Evolutionary conservation across 2,329 filamentous ascomycete genomes (phyloP), one percentile per base, ranked within the genome.

Genomic region (Fusarium humuli): DNA sequence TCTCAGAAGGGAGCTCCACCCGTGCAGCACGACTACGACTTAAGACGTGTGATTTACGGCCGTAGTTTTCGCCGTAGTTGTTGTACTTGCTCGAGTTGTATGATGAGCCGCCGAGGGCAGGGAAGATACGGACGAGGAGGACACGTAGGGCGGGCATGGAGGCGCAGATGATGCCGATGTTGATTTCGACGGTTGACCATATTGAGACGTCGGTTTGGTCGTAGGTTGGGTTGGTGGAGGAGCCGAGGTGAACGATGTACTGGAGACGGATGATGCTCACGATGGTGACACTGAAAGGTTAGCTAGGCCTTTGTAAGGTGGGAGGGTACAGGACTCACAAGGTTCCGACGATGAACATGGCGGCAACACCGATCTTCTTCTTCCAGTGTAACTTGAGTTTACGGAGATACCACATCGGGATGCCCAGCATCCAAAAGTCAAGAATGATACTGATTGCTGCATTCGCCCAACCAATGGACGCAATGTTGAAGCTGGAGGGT

Each of bases 341-440:
- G 2, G 79, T 75, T 40, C 84, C 83, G 2, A 84, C 77, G 6
- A 78, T 74, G 46, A 85, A 84, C 80, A 85, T 84, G 34, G 82
- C 66, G 1, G 75, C 71, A 1, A 84, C 78, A 6, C 79, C 79
- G 27, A 82, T 62, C 72, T 84, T 85, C 72, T 83, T 83, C 71
- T 79, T 81, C 70, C 77, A 80, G 18, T 79, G 77, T 4, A 79
- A 63, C 4, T 75, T 73, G 25, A 85, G 70, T 0, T 70, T 71
- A 7, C 75, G 62, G 1, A 85, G 66, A 22, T 81, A 77, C 25
- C 77, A 78, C 23, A 84, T 71, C 0, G 83, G 83, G 1, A 84
- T 68, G 1, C 74, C 77, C 46, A 85, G 76, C 66, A 86, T 83
- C 70, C 79, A 79, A 1, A 83, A 12, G 61, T 85, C 83, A 22